Evolutionary conservation across 1,284 basidiomycete species (phyloP), one percentile per base, ranked within the genome.

Genomic region (Trichosporon coremiiforme): DNA sequence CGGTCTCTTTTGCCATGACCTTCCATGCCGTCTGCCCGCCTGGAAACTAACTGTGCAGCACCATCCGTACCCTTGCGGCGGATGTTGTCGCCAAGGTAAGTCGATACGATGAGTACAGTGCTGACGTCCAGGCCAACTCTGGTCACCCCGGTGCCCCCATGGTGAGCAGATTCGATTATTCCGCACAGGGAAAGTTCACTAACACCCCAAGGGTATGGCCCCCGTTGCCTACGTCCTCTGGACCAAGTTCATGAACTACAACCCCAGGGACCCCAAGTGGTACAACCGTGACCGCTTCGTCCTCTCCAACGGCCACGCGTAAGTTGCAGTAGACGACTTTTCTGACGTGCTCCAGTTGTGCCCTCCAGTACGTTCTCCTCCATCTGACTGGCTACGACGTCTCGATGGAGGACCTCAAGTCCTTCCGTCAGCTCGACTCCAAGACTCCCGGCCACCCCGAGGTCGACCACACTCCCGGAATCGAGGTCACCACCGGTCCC

Each of bases 401-500:
- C 92, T 79, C 80, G 35, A 79, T 85, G 79, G 82, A 85, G 64
- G 83, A 85, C 78, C 77, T 85, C 66, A 83, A 85, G 80, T 45
- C 72, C 29, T 85, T 84, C 80, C 79, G 83, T 77, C 94, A 97
- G 84, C 81, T 98, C 70, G 91, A 90, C 81, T 95, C 93, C 45
- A 86, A 90, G 80, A 95, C 94, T 64, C 93, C 93, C 55, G 95
- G 95, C 78, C 94, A 97, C 86, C 94, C 94, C 45, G 95, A 98
- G 84, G 86, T 89, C 69, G 88, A 89, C 71, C 91, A 95, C 83
- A 95, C 94, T 25, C 92, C 94, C 76, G 95, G 95, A 78, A 89
- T 98, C 74, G 95, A 98, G 85, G 94, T 97, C 74, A 98, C 95
- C 76, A 98, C 95, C 69, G 95, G 95, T 73, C 95, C 95, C 72